These are phyloP conservation scores for slime mould (Dictyostelium discoideum) DNA, from an alignment of 78 protist genomes.

Conservation along the genomic window DNA sequence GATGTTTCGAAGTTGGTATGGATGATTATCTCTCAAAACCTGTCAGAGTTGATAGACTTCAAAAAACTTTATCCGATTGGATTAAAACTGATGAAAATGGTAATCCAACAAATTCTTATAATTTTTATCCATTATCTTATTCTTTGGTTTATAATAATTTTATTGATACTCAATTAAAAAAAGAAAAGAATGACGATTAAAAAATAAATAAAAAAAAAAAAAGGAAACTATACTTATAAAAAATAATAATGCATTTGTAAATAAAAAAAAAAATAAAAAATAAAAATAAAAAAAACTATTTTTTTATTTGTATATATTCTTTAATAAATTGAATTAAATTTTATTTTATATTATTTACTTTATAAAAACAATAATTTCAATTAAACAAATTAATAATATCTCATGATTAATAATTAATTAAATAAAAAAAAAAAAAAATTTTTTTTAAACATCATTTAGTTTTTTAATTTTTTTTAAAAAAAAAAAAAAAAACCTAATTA, in stretches of 20 bases:
- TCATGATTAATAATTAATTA: no score
- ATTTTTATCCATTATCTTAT: neutral
- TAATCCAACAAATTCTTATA: neutral
- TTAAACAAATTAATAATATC: no score
- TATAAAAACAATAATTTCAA: no score
- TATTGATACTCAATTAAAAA: neutral
- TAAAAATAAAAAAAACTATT: no score
- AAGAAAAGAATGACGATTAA: neutral
- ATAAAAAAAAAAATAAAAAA: neutral
- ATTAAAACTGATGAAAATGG: conserved; percentile 5
- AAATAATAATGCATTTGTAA: neutral
- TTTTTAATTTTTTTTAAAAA: no score
- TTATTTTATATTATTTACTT: no score
- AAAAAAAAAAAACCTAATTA: no score
- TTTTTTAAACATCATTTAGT: no score
- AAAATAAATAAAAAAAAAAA: neutral
- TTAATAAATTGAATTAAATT: no score
- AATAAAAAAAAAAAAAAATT: no score
- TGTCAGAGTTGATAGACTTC: conserved; percentile 41
- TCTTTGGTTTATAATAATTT: neutral
- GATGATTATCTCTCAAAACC: conserved; percentile 84
- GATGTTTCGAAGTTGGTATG: conserved; percentile 67
- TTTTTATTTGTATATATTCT: no score
- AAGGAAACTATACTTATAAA: neutral
- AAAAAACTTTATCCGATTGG: conserved; percentile 49